These are phyloP conservation scores for Magnaporthiopsis incrustans DNA, from an alignment of 2,329 filamentous ascomycete genomes.

Conservation along the genomic window DNA sequence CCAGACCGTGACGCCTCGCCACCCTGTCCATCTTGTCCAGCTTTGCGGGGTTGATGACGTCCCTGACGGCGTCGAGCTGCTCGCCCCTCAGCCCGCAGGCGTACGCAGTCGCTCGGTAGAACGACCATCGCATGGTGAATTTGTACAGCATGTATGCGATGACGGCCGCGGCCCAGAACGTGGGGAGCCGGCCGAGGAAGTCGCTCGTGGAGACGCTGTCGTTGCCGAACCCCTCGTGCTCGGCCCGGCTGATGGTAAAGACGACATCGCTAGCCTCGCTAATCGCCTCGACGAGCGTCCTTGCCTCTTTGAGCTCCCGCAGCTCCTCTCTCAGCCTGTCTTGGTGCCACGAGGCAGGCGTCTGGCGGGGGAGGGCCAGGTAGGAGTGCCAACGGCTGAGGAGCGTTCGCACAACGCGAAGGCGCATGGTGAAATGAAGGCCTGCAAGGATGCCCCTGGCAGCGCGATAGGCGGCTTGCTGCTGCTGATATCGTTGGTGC, in stretches of 20 bases:
- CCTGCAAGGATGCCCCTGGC: too few species aligned
- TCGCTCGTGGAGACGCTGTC: constrained; percentile 16
- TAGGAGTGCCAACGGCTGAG: constrained; percentile 5
- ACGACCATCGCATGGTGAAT: constrained; percentile 31
- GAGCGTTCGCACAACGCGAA: neutral
- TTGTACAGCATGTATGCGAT: constrained; percentile 36
- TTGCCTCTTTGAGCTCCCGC: constrained; percentile 24
- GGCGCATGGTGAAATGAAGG: neutral
- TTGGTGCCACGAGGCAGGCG: constrained; percentile 28
- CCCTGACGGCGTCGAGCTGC: constrained; percentile 21
- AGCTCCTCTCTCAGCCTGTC: constrained; percentile 31
- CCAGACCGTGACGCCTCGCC: constrained; percentile 25
- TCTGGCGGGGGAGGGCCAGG: constrained; percentile 22
- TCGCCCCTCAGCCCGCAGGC: constrained; percentile 19
- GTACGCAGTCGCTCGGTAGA: constrained; percentile 28
- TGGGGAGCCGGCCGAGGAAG: constrained; percentile 10
- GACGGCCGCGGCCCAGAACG: constrained; percentile 10
- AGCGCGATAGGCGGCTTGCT: neutral
- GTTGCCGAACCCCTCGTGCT: constrained; percentile 27
- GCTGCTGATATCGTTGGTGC: neutral
- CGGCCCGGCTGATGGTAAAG: constrained; percentile 30
- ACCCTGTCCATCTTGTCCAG: constrained; percentile 26
- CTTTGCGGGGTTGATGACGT: constrained; percentile 36
- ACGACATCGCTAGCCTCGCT: constrained; percentile 37
- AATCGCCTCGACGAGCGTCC: constrained; percentile 22